Conservation (phyloP, 805 yeast species). For the Zygosaccharomyces pseudorouxii region DNA sequence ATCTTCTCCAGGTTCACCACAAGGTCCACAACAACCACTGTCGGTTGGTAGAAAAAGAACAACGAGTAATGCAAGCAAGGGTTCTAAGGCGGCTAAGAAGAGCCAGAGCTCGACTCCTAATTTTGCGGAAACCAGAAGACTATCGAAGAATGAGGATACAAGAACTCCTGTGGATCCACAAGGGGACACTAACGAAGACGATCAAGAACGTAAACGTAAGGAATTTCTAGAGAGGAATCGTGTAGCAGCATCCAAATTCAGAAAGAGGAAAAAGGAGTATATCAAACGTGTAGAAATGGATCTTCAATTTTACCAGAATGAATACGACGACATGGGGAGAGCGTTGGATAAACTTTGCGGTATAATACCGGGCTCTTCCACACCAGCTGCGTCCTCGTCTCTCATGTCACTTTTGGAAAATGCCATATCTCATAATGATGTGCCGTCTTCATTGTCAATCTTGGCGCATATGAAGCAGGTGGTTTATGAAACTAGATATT, state of each 20-base stretch:
- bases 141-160: neutral
- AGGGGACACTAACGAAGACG: slow-evolving; percentile 37
- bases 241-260: slow-evolving; percentile 91
- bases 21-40: neutral
- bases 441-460: slow-evolving; percentile 19
- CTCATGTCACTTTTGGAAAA: slow-evolving; percentile 21
- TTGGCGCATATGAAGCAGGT: slow-evolving; percentile 24
- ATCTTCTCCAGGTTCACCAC: slow-evolving; percentile 9
- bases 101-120: slow-evolving; percentile 10
- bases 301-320: slow-evolving; percentile 60
- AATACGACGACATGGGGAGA: slow-evolving; percentile 58
- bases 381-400: slow-evolving; percentile 10
- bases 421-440: slow-evolving; percentile 24
- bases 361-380: slow-evolving; percentile 12
- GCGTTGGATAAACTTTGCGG: slow-evolving; percentile 21
- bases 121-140: slow-evolving; percentile 3
- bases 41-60: slow-evolving; percentile 9
- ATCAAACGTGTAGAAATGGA: slow-evolving; percentile 79
- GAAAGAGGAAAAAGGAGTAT: slow-evolving; percentile 90
- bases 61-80: slow-evolving; percentile 7
- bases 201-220: slow-evolving; percentile 60
- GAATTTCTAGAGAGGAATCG: slow-evolving; percentile 85
- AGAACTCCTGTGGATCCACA: neutral
- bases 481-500: slow-evolving; percentile 20
- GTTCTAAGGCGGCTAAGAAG: slow-evolving; percentile 11